phyloP scores from a whole-genome alignment of 768 basidiomycete species.

The Termitomyces eurrhizus region DNA sequence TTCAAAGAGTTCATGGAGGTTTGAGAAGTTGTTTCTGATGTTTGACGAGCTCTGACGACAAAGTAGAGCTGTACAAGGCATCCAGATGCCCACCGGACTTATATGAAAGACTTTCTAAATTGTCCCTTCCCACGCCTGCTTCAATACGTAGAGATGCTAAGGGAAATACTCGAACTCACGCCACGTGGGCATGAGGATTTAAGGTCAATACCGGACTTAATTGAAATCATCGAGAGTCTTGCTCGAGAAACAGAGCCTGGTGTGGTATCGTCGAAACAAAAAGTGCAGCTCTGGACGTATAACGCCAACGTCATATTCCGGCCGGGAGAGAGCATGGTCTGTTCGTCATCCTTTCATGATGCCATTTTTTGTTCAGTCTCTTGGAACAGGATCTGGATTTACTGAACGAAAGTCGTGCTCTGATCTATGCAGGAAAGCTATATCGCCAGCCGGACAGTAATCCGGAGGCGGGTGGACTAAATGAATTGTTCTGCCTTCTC shows the following conservation, averaged over 20 bases:
- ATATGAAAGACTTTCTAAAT: slow-evolving; percentile 91
- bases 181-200: slow-evolving; percentile 74
- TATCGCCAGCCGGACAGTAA: slow-evolving; percentile 80
- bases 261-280: slow-evolving; percentile 78
- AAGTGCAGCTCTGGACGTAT: slow-evolving; percentile 86
- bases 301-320: slow-evolving; percentile 77
- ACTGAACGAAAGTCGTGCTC: slow-evolving; percentile 74
- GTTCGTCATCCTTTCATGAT: slow-evolving; percentile 14
- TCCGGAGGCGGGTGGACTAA: slow-evolving; percentile 76
- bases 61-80: slow-evolving; percentile 49
- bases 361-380: neutral
- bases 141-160: slow-evolving; percentile 82
- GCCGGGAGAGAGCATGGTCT: slow-evolving; percentile 62
- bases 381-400: slow-evolving; percentile 76
- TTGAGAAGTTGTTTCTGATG: slow-evolving; percentile 8
- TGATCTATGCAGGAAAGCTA: slow-evolving; percentile 81
- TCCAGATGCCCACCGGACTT: slow-evolving; percentile 74
- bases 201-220: slow-evolving; percentile 78
- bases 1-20: slow-evolving; percentile 85
- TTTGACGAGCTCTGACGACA: neutral
- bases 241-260: slow-evolving; percentile 88
- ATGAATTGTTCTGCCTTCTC: slow-evolving; percentile 80
- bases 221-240: slow-evolving; percentile 82
- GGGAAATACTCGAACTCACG: slow-evolving; percentile 75
- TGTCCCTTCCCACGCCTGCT: slow-evolving; percentile 86